These are phyloP conservation scores for Penicillium griseofulvum DNA, from an alignment of 2,329 filamentous ascomycete genomes.

Conservation along the genomic window DNA sequence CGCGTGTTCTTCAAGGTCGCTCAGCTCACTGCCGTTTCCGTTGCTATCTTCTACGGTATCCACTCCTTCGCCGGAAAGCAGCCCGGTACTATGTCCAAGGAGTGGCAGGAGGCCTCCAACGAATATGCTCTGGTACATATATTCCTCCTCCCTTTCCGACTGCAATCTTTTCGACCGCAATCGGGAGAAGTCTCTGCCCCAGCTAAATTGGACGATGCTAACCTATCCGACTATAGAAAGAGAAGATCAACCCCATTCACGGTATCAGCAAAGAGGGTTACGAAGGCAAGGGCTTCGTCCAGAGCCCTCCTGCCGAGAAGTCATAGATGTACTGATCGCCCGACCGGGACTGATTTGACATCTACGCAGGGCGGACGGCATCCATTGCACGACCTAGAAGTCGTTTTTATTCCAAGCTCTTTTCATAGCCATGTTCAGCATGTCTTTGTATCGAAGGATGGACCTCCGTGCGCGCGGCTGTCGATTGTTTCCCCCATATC, in stretches of 20 bases:
- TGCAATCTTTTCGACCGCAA: background rate
- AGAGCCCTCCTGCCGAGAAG: slow-evolving; percentile 53
- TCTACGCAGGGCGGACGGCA: slow-evolving; percentile 10
- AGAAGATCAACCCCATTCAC: slow-evolving; percentile 83
- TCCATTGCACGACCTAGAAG: background rate
- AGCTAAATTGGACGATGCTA: slow-evolving; percentile 15
- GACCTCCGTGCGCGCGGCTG: slow-evolving; percentile 7
- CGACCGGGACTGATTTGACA: slow-evolving; percentile 26
- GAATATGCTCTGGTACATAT: slow-evolving; percentile 82
- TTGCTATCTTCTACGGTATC: slow-evolving; percentile 69
- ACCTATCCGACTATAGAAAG: slow-evolving; percentile 54
- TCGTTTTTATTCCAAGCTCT: slow-evolving; percentile 1
- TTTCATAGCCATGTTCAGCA: slow-evolving; percentile 10
- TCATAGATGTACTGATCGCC: slow-evolving; percentile 26
- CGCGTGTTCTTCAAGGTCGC: slow-evolving; percentile 73
- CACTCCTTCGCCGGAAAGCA: slow-evolving; percentile 69
- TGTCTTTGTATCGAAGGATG: slow-evolving; percentile 16
- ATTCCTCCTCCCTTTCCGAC: background rate
- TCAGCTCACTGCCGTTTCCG: slow-evolving; percentile 64
- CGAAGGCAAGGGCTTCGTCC: slow-evolving; percentile 73
- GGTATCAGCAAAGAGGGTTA: slow-evolving; percentile 79
- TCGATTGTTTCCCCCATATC: slow-evolving; percentile 25
- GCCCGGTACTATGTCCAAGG: slow-evolving; percentile 89
- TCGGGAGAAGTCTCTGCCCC: slow-evolving; percentile 3
- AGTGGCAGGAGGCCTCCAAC: slow-evolving; percentile 94